These are phyloP conservation scores for Phoma herbarum DNA, from an alignment of 2,329 filamentous ascomycete genomes.

Conservation along the genomic window DNA sequence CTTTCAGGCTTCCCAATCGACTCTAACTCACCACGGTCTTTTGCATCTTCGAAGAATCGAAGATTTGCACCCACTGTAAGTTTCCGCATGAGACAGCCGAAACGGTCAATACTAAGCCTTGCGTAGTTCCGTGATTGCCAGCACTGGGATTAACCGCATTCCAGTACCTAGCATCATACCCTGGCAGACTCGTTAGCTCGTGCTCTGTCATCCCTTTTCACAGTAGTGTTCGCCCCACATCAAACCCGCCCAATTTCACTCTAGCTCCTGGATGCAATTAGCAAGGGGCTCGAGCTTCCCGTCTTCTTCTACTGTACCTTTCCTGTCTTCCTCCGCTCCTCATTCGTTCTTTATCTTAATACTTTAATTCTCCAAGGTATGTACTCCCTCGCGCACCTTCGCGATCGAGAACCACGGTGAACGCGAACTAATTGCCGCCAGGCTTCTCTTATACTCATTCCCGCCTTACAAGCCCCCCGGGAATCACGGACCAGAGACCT, in stretches of 20 bases:
- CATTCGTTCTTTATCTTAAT: constrained; percentile 55
- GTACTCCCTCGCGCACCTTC: constrained; percentile 37
- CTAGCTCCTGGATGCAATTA: constrained; percentile 56
- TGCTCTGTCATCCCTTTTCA: constrained; percentile 58
- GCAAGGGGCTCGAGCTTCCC: constrained; percentile 50
- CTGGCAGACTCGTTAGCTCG: constrained; percentile 64
- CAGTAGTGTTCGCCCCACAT: constrained; percentile 46
- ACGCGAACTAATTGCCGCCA: constrained; percentile 37
- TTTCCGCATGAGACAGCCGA: constrained; percentile 1
- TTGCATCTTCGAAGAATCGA: constrained; percentile 28
- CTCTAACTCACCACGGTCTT: constrained; percentile 28
- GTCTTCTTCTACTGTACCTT: constrained; percentile 45
- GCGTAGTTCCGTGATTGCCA: constrained; percentile 49
- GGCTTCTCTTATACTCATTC: constrained; percentile 46
- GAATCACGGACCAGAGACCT: constrained; percentile 48
- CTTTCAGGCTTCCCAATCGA: constrained; percentile 27
- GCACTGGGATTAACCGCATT: constrained; percentile 54
- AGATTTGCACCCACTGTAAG: constrained; percentile 38
- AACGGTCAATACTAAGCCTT: constrained; percentile 36
- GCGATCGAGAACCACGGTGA: constrained; percentile 16
- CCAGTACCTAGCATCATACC: constrained; percentile 54
- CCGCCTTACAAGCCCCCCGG: constrained; percentile 48
- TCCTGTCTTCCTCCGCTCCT: constrained; percentile 45
- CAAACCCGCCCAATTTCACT: constrained; percentile 49
- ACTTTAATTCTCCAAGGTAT: constrained; percentile 60